Conservation (phyloP, 2,329 filamentous ascomycete genomes). For the Botrytis fabae region DNA sequence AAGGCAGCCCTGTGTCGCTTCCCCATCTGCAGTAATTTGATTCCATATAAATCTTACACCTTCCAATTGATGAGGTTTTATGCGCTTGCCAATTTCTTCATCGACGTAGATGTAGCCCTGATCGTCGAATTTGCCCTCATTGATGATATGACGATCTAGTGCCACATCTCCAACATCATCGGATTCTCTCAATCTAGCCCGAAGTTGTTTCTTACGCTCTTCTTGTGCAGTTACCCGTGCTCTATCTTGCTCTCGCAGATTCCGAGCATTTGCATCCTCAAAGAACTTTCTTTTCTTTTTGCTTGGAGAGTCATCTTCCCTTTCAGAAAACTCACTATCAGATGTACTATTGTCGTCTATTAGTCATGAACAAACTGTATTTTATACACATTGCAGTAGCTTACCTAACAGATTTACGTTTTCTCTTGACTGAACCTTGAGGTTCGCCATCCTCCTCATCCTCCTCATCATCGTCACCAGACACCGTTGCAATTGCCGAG, state of each 20-base stretch:
- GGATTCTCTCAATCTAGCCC: conserved; percentile 48
- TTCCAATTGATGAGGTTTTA: conserved; percentile 78
- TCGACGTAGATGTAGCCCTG: conserved; percentile 66
- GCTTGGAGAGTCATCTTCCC: conserved; percentile 20
- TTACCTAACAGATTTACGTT: conserved; percentile 24
- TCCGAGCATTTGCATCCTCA: conserved; percentile 47
- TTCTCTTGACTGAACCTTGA: conserved; percentile 47
- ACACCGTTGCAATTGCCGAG: background rate
- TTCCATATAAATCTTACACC: conserved; percentile 90
- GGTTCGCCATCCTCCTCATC: conserved; percentile 36
- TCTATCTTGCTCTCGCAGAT: conserved; percentile 56
- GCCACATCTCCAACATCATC: conserved; percentile 48
- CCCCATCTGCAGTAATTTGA: conserved; percentile 58
- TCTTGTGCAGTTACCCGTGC: conserved; percentile 56
- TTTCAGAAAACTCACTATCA: conserved; percentile 11
- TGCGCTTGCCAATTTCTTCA: conserved; percentile 58
- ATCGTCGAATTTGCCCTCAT: conserved; percentile 61
- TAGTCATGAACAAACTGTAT: background rate
- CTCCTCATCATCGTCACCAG: conserved; percentile 34
- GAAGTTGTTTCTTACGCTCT: conserved; percentile 50
- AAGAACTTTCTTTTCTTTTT: conserved; percentile 45
- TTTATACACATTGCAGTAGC: conserved; percentile 1
- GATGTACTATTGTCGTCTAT: background rate
- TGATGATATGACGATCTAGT: conserved; percentile 59
- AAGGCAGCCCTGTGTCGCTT: conserved; percentile 70